These are phyloP conservation scores for Craspedostauros australis DNA, from an alignment of 108 stramenopile genomes.

Conservation along the genomic window DNA sequence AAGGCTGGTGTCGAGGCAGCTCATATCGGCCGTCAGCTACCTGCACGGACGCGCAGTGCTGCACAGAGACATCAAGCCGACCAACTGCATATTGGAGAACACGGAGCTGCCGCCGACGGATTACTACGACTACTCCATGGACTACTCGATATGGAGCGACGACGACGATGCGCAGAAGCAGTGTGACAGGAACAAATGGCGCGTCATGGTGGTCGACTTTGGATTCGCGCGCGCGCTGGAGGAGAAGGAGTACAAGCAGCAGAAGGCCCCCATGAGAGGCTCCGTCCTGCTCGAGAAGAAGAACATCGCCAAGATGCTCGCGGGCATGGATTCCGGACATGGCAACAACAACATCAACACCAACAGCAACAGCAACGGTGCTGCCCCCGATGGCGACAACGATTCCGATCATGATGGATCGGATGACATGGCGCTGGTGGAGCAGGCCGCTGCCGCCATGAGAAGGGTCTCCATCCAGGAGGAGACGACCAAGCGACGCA, in stretches of 20 bases:
- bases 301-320: conserved; percentile 8
- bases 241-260: conserved; percentile 25
- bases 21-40: conserved; percentile 71
- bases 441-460: conserved; percentile 20
- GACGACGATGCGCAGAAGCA: conserved; percentile 37
- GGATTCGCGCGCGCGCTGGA: conserved; percentile 78
- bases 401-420: not conserved
- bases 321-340: too few species aligned
- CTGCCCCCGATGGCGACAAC: not conserved
- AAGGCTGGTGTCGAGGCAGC: conserved; percentile 54
- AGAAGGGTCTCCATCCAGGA: conserved; percentile 1
- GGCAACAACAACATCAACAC: conserved; percentile 9
- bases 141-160: conserved; percentile 70
- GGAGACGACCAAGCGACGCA: conserved; percentile 2
- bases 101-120: conserved; percentile 30
- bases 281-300: conserved; percentile 35
- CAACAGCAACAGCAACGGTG: not conserved
- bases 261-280: conserved; percentile 29
- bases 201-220: conserved; percentile 75
- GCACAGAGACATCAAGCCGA: conserved; percentile 85
- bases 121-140: conserved; percentile 53
- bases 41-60: conserved; percentile 79
- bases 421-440: conserved; percentile 24
- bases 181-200: conserved; percentile 42
- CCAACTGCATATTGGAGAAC: conserved; percentile 67